These are phyloP conservation scores for Microcos paniculata DNA, from an alignment of 345 rosid genomes.

Conservation along the genomic window DNA sequence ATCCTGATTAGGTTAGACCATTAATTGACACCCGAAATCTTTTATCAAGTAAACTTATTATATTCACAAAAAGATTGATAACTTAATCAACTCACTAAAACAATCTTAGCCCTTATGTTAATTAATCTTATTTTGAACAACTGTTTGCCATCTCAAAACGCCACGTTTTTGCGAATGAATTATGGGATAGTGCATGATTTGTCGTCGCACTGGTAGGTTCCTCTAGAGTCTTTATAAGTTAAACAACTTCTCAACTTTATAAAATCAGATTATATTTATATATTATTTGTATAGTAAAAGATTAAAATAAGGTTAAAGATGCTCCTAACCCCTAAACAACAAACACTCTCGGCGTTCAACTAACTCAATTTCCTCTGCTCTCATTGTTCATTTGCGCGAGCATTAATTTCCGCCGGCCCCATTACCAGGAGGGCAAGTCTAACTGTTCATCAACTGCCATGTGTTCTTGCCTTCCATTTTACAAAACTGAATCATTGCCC, in stretches of 20 bases:
- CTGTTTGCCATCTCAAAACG: not conserved
- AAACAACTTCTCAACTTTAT: constrained; percentile 19
- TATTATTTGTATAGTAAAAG: not conserved
- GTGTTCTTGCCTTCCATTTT: constrained; percentile 2
- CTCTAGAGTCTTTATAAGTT: constrained; percentile 12
- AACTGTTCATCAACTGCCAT: constrained; percentile 27
- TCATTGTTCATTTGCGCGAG: not conserved
- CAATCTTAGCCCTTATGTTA: not conserved
- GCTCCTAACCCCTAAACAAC: not conserved
- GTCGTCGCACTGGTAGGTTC: constrained; percentile 26
- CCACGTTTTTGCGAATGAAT: constrained; percentile 4
- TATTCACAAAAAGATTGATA: not conserved
- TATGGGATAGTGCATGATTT: not conserved
- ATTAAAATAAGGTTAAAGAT: not conserved
- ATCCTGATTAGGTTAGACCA: not conserved
- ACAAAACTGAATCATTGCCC: not conserved
- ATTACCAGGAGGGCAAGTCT: constrained; percentile 13
- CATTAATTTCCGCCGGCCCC: constrained; percentile 17
- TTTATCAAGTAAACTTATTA: not conserved
- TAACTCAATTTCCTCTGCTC: constrained; percentile 12
- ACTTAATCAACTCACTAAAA: not conserved
- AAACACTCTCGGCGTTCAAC: constrained; percentile 21
- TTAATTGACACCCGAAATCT: not conserved
- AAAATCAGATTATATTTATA: not conserved
- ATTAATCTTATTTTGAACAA: not conserved